Evolutionary conservation across 495 filamentous ascomycete genomes (phyloP).

Genomic region (Lichina pygmaea): DNA sequence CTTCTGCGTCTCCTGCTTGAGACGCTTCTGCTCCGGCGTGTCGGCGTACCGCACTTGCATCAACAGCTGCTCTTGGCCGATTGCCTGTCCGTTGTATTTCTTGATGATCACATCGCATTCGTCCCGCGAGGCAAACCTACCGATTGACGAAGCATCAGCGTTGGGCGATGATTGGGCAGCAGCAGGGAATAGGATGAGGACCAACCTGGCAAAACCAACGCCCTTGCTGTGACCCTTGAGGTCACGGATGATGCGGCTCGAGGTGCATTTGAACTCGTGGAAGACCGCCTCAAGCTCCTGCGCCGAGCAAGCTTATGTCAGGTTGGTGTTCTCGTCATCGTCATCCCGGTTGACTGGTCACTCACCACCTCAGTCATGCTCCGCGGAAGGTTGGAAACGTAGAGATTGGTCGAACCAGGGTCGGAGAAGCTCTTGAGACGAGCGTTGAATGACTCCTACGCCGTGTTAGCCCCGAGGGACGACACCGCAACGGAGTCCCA

Average conservation of each 20-base stretch:
- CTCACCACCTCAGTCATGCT: conserved; percentile 67
- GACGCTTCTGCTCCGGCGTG: conserved; percentile 79
- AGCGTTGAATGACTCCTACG: conserved; percentile 80
- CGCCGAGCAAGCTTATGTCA: conserved; percentile 2
- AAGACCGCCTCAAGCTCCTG: conserved; percentile 58
- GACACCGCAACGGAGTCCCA: not conserved
- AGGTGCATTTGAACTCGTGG: conserved; percentile 56
- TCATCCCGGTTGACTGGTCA: conserved; percentile 1
- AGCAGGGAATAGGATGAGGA: conserved; percentile 1
- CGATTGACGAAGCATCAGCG: not conserved
- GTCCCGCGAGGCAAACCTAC: conserved; percentile 64
- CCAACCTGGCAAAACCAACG: conserved; percentile 87
- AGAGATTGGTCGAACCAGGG: conserved; percentile 71
- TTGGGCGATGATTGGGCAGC: not conserved
- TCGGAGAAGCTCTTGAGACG: conserved; percentile 82
- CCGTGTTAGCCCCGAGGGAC: not conserved
- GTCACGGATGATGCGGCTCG: conserved; percentile 80
- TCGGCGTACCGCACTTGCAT: conserved; percentile 93
- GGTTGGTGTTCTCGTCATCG: not conserved
- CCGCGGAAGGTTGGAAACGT: conserved; percentile 83
- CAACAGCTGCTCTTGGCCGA: conserved; percentile 43
- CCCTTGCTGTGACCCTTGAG: conserved; percentile 74
- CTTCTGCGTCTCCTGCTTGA: conserved; percentile 83
- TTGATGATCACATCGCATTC: conserved; percentile 65
- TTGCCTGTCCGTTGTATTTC: conserved; percentile 48